Base-by-base conservation (phyloP, 768 basidiomycete species). In the Hericium rajendrae region DNA sequence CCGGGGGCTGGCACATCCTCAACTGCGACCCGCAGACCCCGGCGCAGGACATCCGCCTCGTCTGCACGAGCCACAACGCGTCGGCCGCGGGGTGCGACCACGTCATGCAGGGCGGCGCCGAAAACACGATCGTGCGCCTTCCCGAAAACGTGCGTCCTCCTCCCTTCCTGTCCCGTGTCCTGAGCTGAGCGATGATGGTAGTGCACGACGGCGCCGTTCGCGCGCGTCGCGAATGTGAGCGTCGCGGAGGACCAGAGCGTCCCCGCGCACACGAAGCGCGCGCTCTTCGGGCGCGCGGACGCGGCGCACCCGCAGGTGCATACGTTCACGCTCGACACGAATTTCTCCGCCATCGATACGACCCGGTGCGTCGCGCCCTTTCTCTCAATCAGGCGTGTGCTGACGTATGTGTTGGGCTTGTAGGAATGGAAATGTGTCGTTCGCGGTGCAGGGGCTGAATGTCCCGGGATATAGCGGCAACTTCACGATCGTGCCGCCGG, bases 1-100 rank as follows among this genome's bases (percentile, higher is more conserved):
- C 61, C 20, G 63, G 63, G 13, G 64, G 64, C 41, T 65, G 64
- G 64, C 46, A 54, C 16, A 62, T 65, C 37, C n/a, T 56, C 12
- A 55, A 49, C 48, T 65, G 64, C 41, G 56, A 58, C 50, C 37
- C 63, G 4, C 50, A 39, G 38, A 16, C 28, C 4, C 37, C 48
- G 16, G 38, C 58, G 4, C 48, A 51, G 24, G 51, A 55, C 38
- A 49, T 61, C 32, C 60, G 53, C 18, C 49, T 61, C 9, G 54
- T 53, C 8, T 61, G 60, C 51, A 54, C 26, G n/a, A 48, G 48
- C 16, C 15, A 43, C n/a, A 26, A 58, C 28, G 16, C 6, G n/a
- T 46, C 43, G 38, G 32, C 32, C 51, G 54, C 54, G 15, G 40
- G 46, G 16, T 61, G 60, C 39, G 58, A 56, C 24, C 60, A 61